phyloP scores from a whole-genome alignment of 495 filamentous ascomycete species.

The Thozetella sp. region DNA sequence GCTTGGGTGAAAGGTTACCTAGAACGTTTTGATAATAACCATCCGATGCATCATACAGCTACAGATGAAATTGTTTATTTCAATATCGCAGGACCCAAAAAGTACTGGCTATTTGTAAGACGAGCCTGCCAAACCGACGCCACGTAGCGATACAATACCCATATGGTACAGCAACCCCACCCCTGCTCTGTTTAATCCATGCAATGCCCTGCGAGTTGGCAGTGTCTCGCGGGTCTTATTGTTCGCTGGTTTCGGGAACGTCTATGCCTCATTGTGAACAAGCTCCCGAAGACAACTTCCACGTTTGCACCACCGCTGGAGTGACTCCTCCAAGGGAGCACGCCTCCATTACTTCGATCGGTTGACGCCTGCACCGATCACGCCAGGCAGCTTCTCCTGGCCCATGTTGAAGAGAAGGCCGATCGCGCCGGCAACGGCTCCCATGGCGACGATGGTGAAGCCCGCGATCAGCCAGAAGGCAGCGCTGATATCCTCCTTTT shows the following conservation, averaged over 20 bases:
- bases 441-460: conserved; percentile 65
- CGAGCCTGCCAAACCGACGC: conserved; percentile 17
- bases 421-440: conserved; percentile 65
- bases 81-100: neutral
- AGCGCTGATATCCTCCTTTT: conserved; percentile 87
- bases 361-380: conserved; percentile 84
- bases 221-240: neutral
- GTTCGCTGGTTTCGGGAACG: too few relatives aligned
- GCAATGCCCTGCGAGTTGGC: neutral
- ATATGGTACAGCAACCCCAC: conserved; percentile 13
- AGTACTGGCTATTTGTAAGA: neutral
- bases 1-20: too few relatives aligned
- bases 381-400: conserved; percentile 76
- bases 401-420: conserved; percentile 80
- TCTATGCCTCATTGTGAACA: too few relatives aligned
- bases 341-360: conserved; percentile 44
- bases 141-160: conserved; percentile 15
- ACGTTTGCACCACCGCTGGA: too few relatives aligned
- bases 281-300: too few relatives aligned
- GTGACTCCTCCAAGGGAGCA: neutral
- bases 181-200: conserved; percentile 5
- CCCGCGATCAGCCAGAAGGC: conserved; percentile 83
- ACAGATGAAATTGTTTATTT: conserved; percentile 9
- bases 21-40: too few relatives aligned
- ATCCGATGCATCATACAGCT: too few relatives aligned